Evolutionary conservation across 768 basidiomycete species (phyloP).

Genomic region (Phallus indusiatus): DNA sequence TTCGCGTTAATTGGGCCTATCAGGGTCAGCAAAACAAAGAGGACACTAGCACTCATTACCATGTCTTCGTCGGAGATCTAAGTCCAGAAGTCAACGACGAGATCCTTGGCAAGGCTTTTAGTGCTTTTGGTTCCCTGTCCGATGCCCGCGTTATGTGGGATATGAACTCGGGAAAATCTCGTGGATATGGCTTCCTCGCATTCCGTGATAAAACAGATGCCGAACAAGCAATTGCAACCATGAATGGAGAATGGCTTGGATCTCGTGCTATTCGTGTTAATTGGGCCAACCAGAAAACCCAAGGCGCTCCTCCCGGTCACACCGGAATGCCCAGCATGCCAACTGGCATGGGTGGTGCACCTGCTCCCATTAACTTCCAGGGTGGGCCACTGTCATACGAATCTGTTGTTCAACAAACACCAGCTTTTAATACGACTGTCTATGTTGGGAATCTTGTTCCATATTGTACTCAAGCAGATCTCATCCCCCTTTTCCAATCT

Average conservation of each 20-base stretch:
- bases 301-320: slow-evolving; percentile 36
- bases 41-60: slow-evolving; percentile 94
- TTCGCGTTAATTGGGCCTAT: slow-evolving; percentile 99
- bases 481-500: slow-evolving; percentile 96
- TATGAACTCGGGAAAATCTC: slow-evolving; percentile 98
- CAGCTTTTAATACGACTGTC: slow-evolving; percentile 89
- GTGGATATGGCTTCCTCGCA: slow-evolving; percentile 96
- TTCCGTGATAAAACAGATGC: slow-evolving; percentile 99
- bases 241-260: slow-evolving; percentile 99
- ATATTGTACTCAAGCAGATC: slow-evolving; percentile 93
- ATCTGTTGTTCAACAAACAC: slow-evolving; percentile 86
- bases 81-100: slow-evolving; percentile 98
- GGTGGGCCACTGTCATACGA: slow-evolving; percentile 88
- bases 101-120: slow-evolving; percentile 92
- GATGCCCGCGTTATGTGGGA: slow-evolving; percentile 99
- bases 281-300: slow-evolving; percentile 99
- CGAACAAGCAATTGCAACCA: slow-evolving; percentile 97
- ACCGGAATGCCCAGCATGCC: slow-evolving; percentile 13
- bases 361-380: slow-evolving; percentile 86
- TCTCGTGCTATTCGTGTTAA: slow-evolving; percentile 98
- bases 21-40: slow-evolving; percentile 98
- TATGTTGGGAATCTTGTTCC: slow-evolving; percentile 99
- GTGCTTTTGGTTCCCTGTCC: slow-evolving; percentile 91
- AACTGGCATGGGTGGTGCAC: slow-evolving; percentile 43
- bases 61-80: slow-evolving; percentile 99